Percentiles rank a stretch among this genome's conserved stretches.
These are phyloP conservation scores for Pseudogymnoascus sp. DNA, from an alignment of 2,329 filamentous ascomycete genomes.

Conservation along the genomic window DNA sequence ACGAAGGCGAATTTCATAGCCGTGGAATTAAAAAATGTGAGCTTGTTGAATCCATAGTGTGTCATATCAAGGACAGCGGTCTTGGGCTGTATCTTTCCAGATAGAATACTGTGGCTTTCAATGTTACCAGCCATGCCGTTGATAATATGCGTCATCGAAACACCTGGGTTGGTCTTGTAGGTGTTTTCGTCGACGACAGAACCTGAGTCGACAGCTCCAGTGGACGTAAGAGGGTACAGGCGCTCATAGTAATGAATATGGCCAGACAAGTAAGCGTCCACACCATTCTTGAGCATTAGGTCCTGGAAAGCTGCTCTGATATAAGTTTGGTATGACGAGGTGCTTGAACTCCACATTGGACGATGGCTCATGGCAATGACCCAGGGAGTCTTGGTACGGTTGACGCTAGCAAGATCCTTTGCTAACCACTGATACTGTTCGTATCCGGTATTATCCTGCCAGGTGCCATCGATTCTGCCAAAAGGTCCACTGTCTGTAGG, in stretches of 20 bases:
- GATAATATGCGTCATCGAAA: conserved; percentile 42
- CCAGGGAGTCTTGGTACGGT: conserved; percentile 27
- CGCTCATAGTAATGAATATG: conserved; percentile 44
- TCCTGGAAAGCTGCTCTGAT: conserved; percentile 40
- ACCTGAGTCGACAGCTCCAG: conserved; percentile 35
- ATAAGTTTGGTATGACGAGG: conserved; percentile 37
- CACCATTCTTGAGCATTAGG: conserved; percentile 37
- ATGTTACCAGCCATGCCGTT: conserved; percentile 49
- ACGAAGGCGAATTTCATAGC: conserved; percentile 41
- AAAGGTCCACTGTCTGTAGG: conserved; percentile 44
- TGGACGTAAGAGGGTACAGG: conserved; percentile 31
- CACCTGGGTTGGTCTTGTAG: conserved; percentile 40
- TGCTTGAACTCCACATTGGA: conserved; percentile 41
- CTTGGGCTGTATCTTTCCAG: conserved; percentile 31
- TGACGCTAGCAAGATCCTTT: conserved; percentile 26
- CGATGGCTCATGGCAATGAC: conserved; percentile 37
- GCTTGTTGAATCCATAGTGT: conserved; percentile 43
- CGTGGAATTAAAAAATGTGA: conserved; percentile 36
- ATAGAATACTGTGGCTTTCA: conserved; percentile 40
- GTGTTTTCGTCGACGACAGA: conserved; percentile 42
- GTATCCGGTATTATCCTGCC: conserved; percentile 37
- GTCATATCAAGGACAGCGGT: conserved; percentile 39
- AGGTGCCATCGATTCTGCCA: conserved; percentile 34
- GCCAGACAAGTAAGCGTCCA: conserved; percentile 41
- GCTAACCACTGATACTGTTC: conserved; percentile 41